Evolutionary conservation across 345 rosid genomes (phyloP), one percentile per base, ranked within the genome.

Genomic region (Nephelium lappaceum): DNA sequence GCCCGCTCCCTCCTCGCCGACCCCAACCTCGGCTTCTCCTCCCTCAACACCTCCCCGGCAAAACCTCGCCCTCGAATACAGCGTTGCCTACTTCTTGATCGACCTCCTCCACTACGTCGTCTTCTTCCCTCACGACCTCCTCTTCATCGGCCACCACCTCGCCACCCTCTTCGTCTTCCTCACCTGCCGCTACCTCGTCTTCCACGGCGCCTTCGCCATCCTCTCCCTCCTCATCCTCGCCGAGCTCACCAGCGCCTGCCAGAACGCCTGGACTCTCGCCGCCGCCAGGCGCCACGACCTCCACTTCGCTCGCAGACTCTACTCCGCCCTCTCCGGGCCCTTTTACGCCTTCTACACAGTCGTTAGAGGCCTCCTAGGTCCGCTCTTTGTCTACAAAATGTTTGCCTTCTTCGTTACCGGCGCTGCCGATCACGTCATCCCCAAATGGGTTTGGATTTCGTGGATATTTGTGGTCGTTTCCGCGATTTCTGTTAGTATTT

Each of bases 381-480:
- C 98, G 0, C 80, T 74, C 47, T 92, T 92, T 65, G 86, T 93
- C 62, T 88, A 82, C 76, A 81, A 74, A 75, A 93, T 96, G 97
- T 88, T 84, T 4, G 65, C 19, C 7, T 93, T 84, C 80, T 96
- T 86, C 64, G 57, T 80, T 5, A 63, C 83, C 73, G 98, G 97
- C 3, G 85, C 58, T 53, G 94, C 92, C 6, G 82, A 87, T 19
- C 80, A 80, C 16, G 76, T 90, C 21, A 89, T 93, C 3, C 97
- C 99, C 5, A 90, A 57, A 78, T 96, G 98, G 97, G 72, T 94
- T 64, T 92, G 98, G 97, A 80, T 91, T 76, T 96, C 99, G 72
- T 94, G 99, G 98, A 76, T 90, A 15, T 21, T 81, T 15, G 98
- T 96, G 23, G 92, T 93, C 61, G 83, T 84, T 19, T 75, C 76